Conservation (phyloP, 495 filamentous ascomycete genomes). For the Achaetomiella virescens region DNA sequence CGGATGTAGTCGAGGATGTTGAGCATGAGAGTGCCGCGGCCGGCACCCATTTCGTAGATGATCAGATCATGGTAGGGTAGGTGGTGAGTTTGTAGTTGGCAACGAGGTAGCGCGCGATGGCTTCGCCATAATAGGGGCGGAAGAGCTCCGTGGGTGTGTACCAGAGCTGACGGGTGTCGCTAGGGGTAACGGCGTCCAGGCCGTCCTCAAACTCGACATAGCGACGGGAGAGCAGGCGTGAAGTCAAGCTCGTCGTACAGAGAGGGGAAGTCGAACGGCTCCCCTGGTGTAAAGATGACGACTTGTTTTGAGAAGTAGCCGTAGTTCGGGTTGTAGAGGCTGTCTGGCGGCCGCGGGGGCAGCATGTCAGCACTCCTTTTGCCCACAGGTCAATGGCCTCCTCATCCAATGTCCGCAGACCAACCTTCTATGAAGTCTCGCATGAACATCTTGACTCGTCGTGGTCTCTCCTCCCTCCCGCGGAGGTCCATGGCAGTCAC, state of each 20-base stretch:
- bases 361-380: background rate
- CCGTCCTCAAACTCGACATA: slow-evolving; percentile 88
- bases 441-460: slow-evolving; percentile 89
- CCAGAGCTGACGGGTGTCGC: slow-evolving; percentile 87
- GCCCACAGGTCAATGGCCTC: background rate
- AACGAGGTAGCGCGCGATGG: slow-evolving; percentile 88
- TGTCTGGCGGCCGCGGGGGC: slow-evolving; percentile 51
- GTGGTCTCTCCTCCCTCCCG: slow-evolving; percentile 65
- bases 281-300: slow-evolving; percentile 87
- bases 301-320: slow-evolving; percentile 98
- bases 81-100: slow-evolving; percentile 91
- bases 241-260: slow-evolving; percentile 82
- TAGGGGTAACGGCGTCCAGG: slow-evolving; percentile 58
- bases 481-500: slow-evolving; percentile 77
- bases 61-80: slow-evolving; percentile 96
- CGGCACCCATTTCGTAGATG: slow-evolving; percentile 98
- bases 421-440: slow-evolving; percentile 95
- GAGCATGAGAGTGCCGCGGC: slow-evolving; percentile 95
- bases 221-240: slow-evolving; percentile 63
- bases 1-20: slow-evolving; percentile 98
- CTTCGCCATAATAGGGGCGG: slow-evolving; percentile 92
- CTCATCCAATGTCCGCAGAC: slow-evolving; percentile 3
- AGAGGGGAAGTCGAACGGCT: slow-evolving; percentile 84
- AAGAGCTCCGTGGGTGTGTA: slow-evolving; percentile 98
- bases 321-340: slow-evolving; percentile 93